Evolutionary conservation across 129 eudicot genomes (phyloP).

Genomic region (Flaveria bidentis): DNA sequence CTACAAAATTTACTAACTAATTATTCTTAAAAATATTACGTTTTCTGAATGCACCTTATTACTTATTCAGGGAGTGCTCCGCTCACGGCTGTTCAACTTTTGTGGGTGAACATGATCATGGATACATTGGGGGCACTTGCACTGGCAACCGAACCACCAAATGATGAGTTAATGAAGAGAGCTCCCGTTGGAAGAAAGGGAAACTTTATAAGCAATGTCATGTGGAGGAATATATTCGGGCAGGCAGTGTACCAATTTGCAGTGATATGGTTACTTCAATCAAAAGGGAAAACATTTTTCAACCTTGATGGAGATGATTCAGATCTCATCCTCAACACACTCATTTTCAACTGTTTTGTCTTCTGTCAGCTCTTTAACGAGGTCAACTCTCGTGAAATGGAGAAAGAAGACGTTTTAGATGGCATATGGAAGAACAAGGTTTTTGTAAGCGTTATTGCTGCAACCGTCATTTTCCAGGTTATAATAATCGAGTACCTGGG

Average conservation of each 20-base stretch:
- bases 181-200: conserved; percentile 92
- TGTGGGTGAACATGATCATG: conserved; percentile 99
- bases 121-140: conserved; percentile 99
- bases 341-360: conserved; percentile 89
- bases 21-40: background rate
- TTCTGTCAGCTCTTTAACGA: conserved; percentile 99
- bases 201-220: conserved; percentile 71
- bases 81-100: conserved; percentile 92
- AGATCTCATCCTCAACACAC: conserved; percentile 70
- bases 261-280: conserved; percentile 84
- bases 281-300: conserved; percentile 58
- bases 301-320: conserved; percentile 58
- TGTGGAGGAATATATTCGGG: conserved; percentile 97
- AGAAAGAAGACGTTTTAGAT: conserved; percentile 63
- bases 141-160: conserved; percentile 96
- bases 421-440: conserved; percentile 87
- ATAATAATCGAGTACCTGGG: conserved; percentile 83
- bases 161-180: conserved; percentile 90
- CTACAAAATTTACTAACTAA: background rate
- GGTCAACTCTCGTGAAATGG: conserved; percentile 91
- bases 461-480: conserved; percentile 76
- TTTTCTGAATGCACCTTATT: background rate
- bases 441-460: conserved; percentile 64
- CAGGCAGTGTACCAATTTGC: conserved; percentile 83
- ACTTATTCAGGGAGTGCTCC: conserved; percentile 78